Evolutionary conservation across 495 filamentous ascomycete species (phyloP).

Genomic region (Pseudoneurospora amorphoporcata): DNA sequence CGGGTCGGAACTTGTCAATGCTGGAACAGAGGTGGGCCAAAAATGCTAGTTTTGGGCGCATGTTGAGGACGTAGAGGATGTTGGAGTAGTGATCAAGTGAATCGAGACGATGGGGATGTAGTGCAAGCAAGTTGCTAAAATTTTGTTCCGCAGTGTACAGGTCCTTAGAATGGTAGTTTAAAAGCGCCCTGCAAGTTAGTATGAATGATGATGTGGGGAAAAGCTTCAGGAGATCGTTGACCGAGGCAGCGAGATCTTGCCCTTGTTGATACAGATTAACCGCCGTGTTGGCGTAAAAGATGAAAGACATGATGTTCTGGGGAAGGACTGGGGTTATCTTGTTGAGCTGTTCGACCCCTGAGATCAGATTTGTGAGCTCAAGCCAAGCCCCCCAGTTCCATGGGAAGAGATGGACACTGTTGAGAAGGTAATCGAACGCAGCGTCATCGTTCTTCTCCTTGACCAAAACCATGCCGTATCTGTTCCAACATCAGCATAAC

Average conservation of each 20-base stretch:
- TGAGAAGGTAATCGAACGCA: conserved; percentile 71
- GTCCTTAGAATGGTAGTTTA: conserved; percentile 92
- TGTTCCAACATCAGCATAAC: conserved; percentile 2
- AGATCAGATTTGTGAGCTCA: conserved; percentile 69
- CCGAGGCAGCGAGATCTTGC: conserved; percentile 54
- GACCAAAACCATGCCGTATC: conserved; percentile 76
- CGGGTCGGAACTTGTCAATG: conserved; percentile 91
- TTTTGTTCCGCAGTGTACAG: conserved; percentile 75
- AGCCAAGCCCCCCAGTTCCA: conserved; percentile 98
- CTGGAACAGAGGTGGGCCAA: conserved; percentile 80
- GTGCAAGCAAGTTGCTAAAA: conserved; percentile 69
- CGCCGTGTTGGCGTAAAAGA: conserved; percentile 83
- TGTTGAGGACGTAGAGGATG: conserved; percentile 85
- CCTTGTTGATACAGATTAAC: conserved; percentile 86
- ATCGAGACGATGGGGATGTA: conserved; percentile 82
- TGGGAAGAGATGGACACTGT: conserved; percentile 74
- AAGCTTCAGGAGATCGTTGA: conserved; percentile 67
- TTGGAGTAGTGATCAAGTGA: conserved; percentile 92
- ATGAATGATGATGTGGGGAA: conserved; percentile 85
- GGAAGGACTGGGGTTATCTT: conserved; percentile 52
- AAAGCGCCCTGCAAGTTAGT: conserved; percentile 75
- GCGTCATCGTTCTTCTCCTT: conserved; percentile 82
- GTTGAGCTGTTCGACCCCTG: conserved; percentile 57
- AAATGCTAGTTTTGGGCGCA: conserved; percentile 80
- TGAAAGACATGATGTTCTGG: conserved; percentile 81